Base-by-base conservation (phyloP, 2,329 filamentous ascomycete species). In the Pseudopyrenochaeta lycopersici region DNA sequence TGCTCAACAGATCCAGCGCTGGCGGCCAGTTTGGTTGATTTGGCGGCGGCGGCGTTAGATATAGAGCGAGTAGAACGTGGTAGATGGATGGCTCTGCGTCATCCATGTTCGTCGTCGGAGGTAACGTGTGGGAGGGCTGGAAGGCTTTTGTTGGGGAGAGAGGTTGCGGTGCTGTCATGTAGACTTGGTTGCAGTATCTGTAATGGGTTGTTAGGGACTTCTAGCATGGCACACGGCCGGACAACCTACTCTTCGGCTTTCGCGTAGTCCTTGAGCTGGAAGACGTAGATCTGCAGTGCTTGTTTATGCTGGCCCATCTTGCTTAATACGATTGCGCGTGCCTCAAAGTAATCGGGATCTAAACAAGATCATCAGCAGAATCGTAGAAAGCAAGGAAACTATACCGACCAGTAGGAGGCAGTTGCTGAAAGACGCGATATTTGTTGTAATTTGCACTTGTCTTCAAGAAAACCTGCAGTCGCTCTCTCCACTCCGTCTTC, bases 221-320 rank as follows among this genome's bases (percentile, higher is more conserved):
- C 15, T 38, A 6, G 1, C 23, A 18, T 29, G 27, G 33, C 5
- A 11, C 31, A 35, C 21, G 41, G 31, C 12, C 9, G n/a, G 17
- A 15, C 20, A 2, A 45, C 66, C 47, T 61, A 97, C 89, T 97
- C 92, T 84, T 99, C 95, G 29, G 95, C 95, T 76, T 97, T 98
- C 11, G 80, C 81, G 58, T 91, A 94, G 73, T 97, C 89, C 63
- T 90, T 81, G 74, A 99, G 85, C 74, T 94, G 95, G 78, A 97
- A 99, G 23, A 98, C 94, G 73, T 97, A 99, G 46, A 99, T 97
- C 72, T 95, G 90, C n/a, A 99, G 80, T 0, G 95, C 95, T 76
- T 98, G 92, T 71, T 92, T 93, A 78, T 99, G 93, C 66, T 94
- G 90, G 6, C 91, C 92, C 91, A 98, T 97, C 65, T 95, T 96